phyloP scores from a whole-genome alignment of 345 rosid species.

The Boechera divaricarpa region DNA sequence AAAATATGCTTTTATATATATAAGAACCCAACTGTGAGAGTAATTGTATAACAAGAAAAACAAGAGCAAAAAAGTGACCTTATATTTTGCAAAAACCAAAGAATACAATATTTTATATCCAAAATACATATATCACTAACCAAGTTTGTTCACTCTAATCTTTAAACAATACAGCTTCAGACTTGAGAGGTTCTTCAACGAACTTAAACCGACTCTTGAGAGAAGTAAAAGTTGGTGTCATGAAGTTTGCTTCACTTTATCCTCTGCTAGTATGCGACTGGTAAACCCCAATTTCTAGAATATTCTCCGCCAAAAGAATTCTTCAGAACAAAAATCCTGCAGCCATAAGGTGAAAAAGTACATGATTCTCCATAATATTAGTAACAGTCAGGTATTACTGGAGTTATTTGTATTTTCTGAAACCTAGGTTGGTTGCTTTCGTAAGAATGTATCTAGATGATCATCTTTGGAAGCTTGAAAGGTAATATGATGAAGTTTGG shows the following conservation, averaged over 20 bases:
- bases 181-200: conserved; percentile 35
- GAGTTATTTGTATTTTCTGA: neutral
- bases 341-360: neutral
- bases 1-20: conserved; percentile 9
- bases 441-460: conserved; percentile 25
- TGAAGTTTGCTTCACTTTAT: conserved; percentile 30
- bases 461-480: conserved; percentile 28
- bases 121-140: conserved; percentile 38
- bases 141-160: conserved; percentile 34
- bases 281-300: conserved; percentile 32
- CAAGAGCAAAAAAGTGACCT: conserved; percentile 29
- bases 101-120: conserved; percentile 37
- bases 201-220: conserved; percentile 38
- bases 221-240: conserved; percentile 36
- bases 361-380: conserved; percentile 10
- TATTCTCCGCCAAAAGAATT: conserved; percentile 38
- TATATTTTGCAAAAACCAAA: conserved; percentile 30
- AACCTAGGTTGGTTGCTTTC: conserved; percentile 27
- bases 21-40: conserved; percentile 14
- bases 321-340: conserved; percentile 38
- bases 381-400: conserved; percentile 13
- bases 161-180: conserved; percentile 38
- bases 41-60: conserved; percentile 26
- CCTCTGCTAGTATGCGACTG: conserved; percentile 34
- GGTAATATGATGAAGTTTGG: conserved; percentile 19